Evolutionary conservation across 169 alveolate genomes (phyloP), one percentile per base, ranked within the genome.

Genomic region (Sarcocystis neurona): DNA sequence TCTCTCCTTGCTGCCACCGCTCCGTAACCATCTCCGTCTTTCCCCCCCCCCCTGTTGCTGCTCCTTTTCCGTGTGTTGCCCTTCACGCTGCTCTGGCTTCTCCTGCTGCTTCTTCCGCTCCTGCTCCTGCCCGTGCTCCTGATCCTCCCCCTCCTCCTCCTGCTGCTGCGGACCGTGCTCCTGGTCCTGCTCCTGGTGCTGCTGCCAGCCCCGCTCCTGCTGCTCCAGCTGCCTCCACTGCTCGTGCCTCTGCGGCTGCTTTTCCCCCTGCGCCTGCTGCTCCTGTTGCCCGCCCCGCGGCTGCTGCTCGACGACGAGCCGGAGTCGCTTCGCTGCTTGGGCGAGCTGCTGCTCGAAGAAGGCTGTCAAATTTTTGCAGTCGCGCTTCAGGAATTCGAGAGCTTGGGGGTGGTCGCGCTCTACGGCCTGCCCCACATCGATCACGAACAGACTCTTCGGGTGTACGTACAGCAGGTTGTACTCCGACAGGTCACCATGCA

Each of bases 401-500:
- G 99, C 99, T 92, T 97, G 97, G 41, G 99, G 99, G 94, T 99
- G 99, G 89, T 98, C 99, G 88, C 96, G 97, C 89, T 99, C 99
- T 86, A 98, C 98, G 8, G 99, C 97, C 95, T 99, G 99, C 27
- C 99, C 97, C 37, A 99, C 99, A 94, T 99, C 99, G 46, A 99
- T 98, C 66, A 98, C 98, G 88, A 95, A 96, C 2, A 97, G 95
- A 27, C 93, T 94, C 68, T 95, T 96, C 37, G 96, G 93, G 72
- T 92, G 93, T n/a, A n/a, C n/a, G 88, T 93, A 96, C 34, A 98
- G 96, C 93, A 98, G 87, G 94, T 99, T 98, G 95, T 97, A 99
- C 91, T 98, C 99, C 56, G 99, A 96, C 89, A 98, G 96, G 94
- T 99, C 99, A 20, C 99, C 99, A 92, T 99, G 99, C 5, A 99